A percentile compares a stretch with the other conserved stretches of the same genome.
These are phyloP conservation scores for Coprinellus micaceus DNA, from an alignment of 768 basidiomycete species.

Conservation along the genomic window DNA sequence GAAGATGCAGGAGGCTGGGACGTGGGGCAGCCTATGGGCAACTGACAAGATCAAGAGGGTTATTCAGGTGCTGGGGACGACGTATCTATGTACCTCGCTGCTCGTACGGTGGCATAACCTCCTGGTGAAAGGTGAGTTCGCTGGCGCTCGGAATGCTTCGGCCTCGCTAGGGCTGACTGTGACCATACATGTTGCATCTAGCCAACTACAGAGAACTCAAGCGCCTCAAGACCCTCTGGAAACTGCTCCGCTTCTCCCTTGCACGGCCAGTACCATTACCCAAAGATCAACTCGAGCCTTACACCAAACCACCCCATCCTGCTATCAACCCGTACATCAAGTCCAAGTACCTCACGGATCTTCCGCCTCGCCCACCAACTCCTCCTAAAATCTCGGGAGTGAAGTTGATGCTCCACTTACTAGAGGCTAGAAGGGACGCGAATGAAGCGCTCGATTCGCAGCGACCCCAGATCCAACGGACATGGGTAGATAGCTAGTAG, in stretches of 20 bases:
- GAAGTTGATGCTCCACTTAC: conserved; percentile 27
- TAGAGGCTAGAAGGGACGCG: conserved; percentile 22
- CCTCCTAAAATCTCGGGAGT: conserved; percentile 21
- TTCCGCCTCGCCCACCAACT: conserved; percentile 12
- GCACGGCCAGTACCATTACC: conserved; percentile 13
- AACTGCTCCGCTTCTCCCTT: conserved; percentile 32
- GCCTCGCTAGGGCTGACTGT: no score
- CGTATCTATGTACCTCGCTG: conserved; percentile 29
- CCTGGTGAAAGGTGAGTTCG: conserved; percentile 26
- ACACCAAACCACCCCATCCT: conserved; percentile 37
- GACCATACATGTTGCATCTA: conserved; percentile 3
- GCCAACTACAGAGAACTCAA: conserved; percentile 34
- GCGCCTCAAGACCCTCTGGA: conserved; percentile 34
- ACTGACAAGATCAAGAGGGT: not conserved
- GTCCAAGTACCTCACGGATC: conserved; percentile 14
- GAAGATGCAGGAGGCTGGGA: conserved; percentile 13
- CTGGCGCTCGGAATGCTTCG: not conserved
- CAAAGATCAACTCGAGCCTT: conserved; percentile 25
- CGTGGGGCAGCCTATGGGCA: conserved; percentile 4
- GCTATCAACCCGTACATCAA: conserved; percentile 42
- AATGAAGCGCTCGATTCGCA: not conserved
- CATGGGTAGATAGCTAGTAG: no score
- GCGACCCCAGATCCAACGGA: no score
- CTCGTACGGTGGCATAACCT: conserved; percentile 45
- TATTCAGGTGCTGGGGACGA: conserved; percentile 15